Percentiles rank a stretch among this genome's conserved stretches.
These are phyloP conservation scores for Chytriomyces sp. DNA, from an alignment of 192 early-diverging fungal species.

Conservation along the genomic window DNA sequence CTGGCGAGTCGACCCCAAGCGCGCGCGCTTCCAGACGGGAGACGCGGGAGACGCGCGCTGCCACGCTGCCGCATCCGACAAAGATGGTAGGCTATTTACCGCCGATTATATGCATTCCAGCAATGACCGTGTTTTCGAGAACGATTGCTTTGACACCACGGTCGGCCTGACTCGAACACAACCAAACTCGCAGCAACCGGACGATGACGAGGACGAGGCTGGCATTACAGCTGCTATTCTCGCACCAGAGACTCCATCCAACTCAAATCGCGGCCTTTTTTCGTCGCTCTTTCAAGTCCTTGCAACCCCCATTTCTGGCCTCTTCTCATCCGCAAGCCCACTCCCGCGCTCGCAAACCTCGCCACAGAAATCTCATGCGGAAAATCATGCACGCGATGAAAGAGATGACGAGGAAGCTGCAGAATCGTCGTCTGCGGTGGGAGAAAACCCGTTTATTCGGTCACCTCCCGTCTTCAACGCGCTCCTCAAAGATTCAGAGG, in stretches of 20 bases:
- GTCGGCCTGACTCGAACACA: not conserved
- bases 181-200: not conserved
- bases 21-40: not conserved
- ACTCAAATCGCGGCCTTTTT: too few relatives aligned
- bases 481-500: not conserved
- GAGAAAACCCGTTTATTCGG: not conserved
- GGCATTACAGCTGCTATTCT: not conserved
- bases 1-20: too few relatives aligned
- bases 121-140: not conserved
- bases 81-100: not conserved
- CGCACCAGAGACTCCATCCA: not conserved
- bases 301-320: not conserved
- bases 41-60: not conserved
- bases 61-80: not conserved
- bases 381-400: not conserved
- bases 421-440: not conserved
- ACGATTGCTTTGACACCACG: not conserved
- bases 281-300: slow-evolving; percentile 3
- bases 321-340: not conserved
- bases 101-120: not conserved
- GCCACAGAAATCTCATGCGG: not conserved
- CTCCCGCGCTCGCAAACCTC: too few relatives aligned
- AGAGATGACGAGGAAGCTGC: not conserved
- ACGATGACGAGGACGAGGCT: not conserved
- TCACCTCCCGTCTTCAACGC: not conserved